phyloP scores from a whole-genome alignment of 768 basidiomycete species.

The Psilocybe tampanensis region DNA sequence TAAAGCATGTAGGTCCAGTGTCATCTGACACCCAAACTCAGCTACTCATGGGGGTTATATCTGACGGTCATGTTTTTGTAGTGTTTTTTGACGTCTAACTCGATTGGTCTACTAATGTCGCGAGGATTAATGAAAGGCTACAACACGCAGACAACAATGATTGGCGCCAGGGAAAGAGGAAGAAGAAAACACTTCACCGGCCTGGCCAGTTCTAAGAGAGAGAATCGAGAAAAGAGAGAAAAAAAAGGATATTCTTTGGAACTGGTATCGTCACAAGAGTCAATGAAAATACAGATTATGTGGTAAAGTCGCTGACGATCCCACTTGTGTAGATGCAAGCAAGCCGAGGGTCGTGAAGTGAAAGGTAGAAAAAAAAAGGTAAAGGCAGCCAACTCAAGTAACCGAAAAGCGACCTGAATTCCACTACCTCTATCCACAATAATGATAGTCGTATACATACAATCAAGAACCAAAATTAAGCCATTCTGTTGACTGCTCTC shows the following conservation, averaged over 20 bases:
- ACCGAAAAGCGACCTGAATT: slow-evolving; percentile 7
- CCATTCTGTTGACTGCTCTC: neutral
- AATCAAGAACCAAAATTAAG: slow-evolving; percentile 1
- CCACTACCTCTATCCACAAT: slow-evolving; percentile 8
- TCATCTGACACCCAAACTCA: no score
- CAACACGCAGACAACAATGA: slow-evolving; percentile 5
- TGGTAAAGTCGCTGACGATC: slow-evolving; percentile 14
- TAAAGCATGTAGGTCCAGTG: no score
- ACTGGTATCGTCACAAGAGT: slow-evolving; percentile 15
- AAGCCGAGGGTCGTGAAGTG: slow-evolving; percentile 10
- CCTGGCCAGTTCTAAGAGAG: neutral
- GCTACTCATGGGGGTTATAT: no score
- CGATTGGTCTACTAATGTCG: slow-evolving; percentile 12
- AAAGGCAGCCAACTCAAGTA: slow-evolving; percentile 12
- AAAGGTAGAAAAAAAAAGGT: slow-evolving; percentile 9
- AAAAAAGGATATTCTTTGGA: neutral
- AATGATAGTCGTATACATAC: slow-evolving; percentile 10
- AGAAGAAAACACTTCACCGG: neutral
- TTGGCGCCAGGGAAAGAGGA: neutral
- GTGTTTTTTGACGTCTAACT: slow-evolving; percentile 13
- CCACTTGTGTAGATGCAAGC: slow-evolving; percentile 12
- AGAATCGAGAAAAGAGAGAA: slow-evolving; percentile 7
- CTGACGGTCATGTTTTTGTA: no score
- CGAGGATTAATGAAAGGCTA: slow-evolving; percentile 18
- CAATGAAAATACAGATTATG: slow-evolving; percentile 1